phyloP scores from a whole-genome alignment of 495 filamentous ascomycete species.

The Lasiosphaeria miniovina region DNA sequence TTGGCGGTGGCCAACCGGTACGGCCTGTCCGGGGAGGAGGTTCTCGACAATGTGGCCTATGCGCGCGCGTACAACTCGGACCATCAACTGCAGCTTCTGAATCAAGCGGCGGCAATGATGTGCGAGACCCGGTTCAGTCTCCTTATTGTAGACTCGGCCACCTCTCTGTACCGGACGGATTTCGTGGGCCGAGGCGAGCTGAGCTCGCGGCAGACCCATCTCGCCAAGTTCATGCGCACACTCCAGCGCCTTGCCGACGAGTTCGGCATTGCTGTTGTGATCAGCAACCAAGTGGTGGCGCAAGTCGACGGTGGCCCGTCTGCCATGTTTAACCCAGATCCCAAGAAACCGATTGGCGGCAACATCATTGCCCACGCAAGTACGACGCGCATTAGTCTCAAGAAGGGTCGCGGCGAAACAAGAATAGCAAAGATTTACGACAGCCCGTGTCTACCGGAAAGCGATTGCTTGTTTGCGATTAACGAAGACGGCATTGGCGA shows the following conservation, averaged over 20 bases:
- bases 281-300: slow-evolving; percentile 97
- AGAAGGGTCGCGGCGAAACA: slow-evolving; percentile 93
- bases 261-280: slow-evolving; percentile 97
- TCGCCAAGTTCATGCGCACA: slow-evolving; percentile 96
- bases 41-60: slow-evolving; percentile 96
- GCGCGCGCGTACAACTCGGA: slow-evolving; percentile 98
- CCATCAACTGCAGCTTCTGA: slow-evolving; percentile 90
- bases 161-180: slow-evolving; percentile 91
- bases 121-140: slow-evolving; percentile 96
- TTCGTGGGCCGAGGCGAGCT: slow-evolving; percentile 94
- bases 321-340: slow-evolving; percentile 98
- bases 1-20: slow-evolving; percentile 91
- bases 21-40: slow-evolving; percentile 92
- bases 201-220: slow-evolving; percentile 81
- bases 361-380: slow-evolving; percentile 98
- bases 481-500: slow-evolving; percentile 96
- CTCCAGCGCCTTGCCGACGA: slow-evolving; percentile 93
- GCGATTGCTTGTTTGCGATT: slow-evolving; percentile 95
- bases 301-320: slow-evolving; percentile 95
- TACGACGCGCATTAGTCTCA: slow-evolving; percentile 84
- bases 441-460: slow-evolving; percentile 93
- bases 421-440: slow-evolving; percentile 99
- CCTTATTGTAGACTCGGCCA: slow-evolving; percentile 91
- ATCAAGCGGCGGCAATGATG: slow-evolving; percentile 97
- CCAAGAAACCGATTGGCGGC: slow-evolving; percentile 97